Evolutionary conservation across 164 flowering plant genomes (phyloP).

Genomic region (Umbellularia californica): DNA sequence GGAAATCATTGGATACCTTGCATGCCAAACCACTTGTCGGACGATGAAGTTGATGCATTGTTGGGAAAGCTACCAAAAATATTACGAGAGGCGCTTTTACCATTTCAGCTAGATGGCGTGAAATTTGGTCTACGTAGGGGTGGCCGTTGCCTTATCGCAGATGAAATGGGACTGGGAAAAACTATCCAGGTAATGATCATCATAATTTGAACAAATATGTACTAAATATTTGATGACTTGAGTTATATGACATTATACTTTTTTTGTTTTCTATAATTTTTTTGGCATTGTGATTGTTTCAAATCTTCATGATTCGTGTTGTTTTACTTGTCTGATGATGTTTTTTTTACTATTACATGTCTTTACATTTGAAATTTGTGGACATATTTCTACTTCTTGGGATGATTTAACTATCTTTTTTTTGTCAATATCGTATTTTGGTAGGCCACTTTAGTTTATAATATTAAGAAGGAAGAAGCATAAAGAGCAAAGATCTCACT

Average conservation of each 20-base stretch:
- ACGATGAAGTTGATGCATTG: constrained; percentile 63
- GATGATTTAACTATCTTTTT: too few species aligned
- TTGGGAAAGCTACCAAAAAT: constrained; percentile 52
- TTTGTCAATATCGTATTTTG: not conserved
- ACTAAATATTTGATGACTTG: not conserved
- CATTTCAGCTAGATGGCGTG: constrained; percentile 89
- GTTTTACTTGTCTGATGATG: not conserved
- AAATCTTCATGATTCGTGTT: not conserved
- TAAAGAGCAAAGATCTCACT: too few species aligned
- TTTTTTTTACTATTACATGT: not conserved
- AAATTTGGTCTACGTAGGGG: constrained; percentile 81
- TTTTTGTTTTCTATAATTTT: not conserved
- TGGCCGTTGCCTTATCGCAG: constrained; percentile 94
- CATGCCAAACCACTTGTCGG: constrained; percentile 77
- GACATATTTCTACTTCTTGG: not conserved
- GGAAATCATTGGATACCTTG: constrained; percentile 69
- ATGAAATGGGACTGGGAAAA: constrained; percentile 99
- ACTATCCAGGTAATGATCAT: constrained; percentile 72
- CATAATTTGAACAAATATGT: not conserved
- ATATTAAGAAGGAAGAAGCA: too few species aligned
- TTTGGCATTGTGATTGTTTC: not conserved
- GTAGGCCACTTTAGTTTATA: too few species aligned
- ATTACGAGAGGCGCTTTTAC: constrained; percentile 52
- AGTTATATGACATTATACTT: not conserved
- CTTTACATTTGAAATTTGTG: not conserved